Evolutionary conservation across 129 eudicot genomes (phyloP), one percentile per base, ranked within the genome.

Genomic region (Calendula officinalis): DNA sequence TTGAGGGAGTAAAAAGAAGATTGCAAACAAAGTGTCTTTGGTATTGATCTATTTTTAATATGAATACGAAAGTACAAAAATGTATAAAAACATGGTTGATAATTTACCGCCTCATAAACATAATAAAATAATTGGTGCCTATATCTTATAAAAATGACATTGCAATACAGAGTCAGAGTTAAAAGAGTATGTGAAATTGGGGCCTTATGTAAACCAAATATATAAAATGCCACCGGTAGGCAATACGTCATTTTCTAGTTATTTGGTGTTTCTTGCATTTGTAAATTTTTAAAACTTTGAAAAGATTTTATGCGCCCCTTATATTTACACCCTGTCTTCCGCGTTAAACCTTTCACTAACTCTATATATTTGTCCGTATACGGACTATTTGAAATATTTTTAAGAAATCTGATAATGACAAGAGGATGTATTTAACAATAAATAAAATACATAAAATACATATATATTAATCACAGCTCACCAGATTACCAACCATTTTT

Each of bases 281-380:
- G 36, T 2, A 34, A 7, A 27, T 54, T 35, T 64, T 9, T 32
- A 8, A 50, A 40, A 41, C 3, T 3, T 3, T 14, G 34, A 73
- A 15, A 43, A 16, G 42, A 56, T 27, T 10, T 47, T 46, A 46
- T 35, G 15, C 13, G 37, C 9, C 56, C 54, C 48, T 48, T 12
- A 48, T 4, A 3, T 41, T n/a, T 56, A 59, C 75, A 69, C 67
- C 62, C 75, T 69, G 76, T 62, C 75, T 36, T 56, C 75, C 66
- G 67, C 62, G 67, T 65, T 44, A 65, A 55, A 68, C 54, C 64
- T 42, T 67, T 62, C 78, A 78, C 68, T 78, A 62, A 72, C 70
- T 72, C 70, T 46, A 35, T 16, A 54, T 36, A 44, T 53, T 64
- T 44, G 71, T 72, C 71, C 65, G 32, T 64, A 64, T 63, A 55